Base-by-base conservation (phyloP, 108 stramenopile genomes). In the Poteriospumella lacustris region DNA sequence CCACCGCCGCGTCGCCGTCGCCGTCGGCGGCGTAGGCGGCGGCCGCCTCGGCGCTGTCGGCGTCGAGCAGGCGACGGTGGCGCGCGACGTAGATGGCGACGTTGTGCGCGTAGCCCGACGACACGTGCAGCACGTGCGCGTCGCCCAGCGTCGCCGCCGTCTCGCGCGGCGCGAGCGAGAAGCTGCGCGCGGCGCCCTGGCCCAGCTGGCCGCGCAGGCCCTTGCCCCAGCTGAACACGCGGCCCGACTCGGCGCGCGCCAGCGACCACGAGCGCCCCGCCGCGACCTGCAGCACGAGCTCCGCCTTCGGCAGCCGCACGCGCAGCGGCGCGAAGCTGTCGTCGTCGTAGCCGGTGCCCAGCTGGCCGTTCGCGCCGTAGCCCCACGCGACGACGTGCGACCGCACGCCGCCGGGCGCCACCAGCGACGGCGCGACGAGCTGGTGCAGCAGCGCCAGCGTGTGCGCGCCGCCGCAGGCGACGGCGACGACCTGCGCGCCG, bases 231-330 rank as follows among this genome's bases (percentile, higher is more conserved):
- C 31, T 12, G 70, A 33, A 73, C 3, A 73, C 9, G 3, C 15
- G 9, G 26, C 70, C 70, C 42, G 40, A n/a, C 42, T 33, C 5
- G 3, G 70, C 9, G 38, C 41, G 36, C 3, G 70, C 70, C 3
- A 73, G 36, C 36, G 70, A 73, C 70, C 70, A 73, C 3, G 70
- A 73, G 28, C 70, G 36, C 3, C 70, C 70, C 9, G 70, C 70
- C 42, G 70, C 12, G 26, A 73, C 42, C 47, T 73, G 31, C 31
- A 26, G 3, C 38, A 73, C 42, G 5, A 73, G 26, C 9, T 42
- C 70, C 12, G n/a, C 12, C 24, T 73, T 73, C 5, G 5, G 5
- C 70, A 73, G 26, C 31, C 70, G 38, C 26, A 42, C 33, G 26
- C 36, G 12, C 3, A 73, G 9, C 36, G 70, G 70, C 5, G 36